Percentiles rank a stretch among this genome's conserved stretches.
phyloP scores from a whole-genome alignment of 208 protist genomes.

The Leishmania amazonensis region DNA sequence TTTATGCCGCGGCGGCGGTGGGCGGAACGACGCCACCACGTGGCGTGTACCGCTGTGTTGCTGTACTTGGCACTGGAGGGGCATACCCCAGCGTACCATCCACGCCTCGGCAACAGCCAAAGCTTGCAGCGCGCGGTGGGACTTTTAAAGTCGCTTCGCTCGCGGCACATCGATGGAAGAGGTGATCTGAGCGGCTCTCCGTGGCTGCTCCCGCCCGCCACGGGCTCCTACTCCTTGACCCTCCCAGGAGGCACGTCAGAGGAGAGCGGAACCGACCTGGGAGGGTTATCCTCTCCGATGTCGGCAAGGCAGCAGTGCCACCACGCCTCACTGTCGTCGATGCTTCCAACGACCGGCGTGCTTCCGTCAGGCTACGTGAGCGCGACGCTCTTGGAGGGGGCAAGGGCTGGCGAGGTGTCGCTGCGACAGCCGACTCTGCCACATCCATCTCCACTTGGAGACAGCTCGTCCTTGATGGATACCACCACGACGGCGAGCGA shows the following conservation, averaged over 20 bases:
- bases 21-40: conserved; percentile 66
- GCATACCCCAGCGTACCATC: conserved; percentile 53
- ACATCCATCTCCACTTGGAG: conserved; percentile 4
- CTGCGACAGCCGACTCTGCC: conserved; percentile 20
- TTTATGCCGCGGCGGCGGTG: conserved; percentile 72
- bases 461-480: background rate
- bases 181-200: background rate
- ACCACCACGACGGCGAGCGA: conserved; percentile 19
- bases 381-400: conserved; percentile 22
- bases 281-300: conserved; percentile 12
- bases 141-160: conserved; percentile 31
- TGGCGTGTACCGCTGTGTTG: conserved; percentile 65
- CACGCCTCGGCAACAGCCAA: conserved; percentile 41
- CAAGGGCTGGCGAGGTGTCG: conserved; percentile 9
- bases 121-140: conserved; percentile 33
- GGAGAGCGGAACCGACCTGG: conserved; percentile 42
- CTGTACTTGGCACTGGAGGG: conserved; percentile 79
- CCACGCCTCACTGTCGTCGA: background rate
- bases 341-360: conserved; percentile 18
- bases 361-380: conserved; percentile 35
- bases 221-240: conserved; percentile 6
- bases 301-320: background rate
- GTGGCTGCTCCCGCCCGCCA: conserved; percentile 21
- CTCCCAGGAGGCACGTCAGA: conserved; percentile 35
- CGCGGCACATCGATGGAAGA: background rate